Conservation (phyloP, 345 rosid genomes). For the Limnanthes douglasii region DNA sequence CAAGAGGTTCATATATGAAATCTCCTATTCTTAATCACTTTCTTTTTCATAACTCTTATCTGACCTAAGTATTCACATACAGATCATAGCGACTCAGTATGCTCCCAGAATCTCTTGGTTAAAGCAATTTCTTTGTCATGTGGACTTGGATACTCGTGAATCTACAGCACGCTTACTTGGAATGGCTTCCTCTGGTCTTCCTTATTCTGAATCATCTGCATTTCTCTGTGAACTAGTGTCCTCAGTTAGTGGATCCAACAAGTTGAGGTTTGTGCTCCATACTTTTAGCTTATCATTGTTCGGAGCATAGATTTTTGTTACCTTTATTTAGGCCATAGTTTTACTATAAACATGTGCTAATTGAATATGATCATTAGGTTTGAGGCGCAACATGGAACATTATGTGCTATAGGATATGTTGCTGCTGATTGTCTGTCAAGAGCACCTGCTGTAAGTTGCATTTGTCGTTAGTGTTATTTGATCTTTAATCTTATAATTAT, state of each 20-base stretch:
- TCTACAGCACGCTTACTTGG: conserved; percentile 85
- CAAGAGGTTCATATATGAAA: conserved; percentile 42
- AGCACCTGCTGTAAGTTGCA: conserved; percentile 41
- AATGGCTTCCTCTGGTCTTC: conserved; percentile 72
- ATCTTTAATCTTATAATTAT: background rate
- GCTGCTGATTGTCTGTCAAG: conserved; percentile 52
- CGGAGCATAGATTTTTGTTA: background rate
- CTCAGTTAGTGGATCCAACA: conserved; percentile 27
- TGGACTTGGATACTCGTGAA: conserved; percentile 82
- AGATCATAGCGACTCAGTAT: conserved; percentile 68
- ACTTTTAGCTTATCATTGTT: background rate
- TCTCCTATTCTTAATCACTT: conserved; percentile 3
- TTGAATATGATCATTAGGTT: conserved; percentile 41
- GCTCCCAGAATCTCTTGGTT: conserved; percentile 59
- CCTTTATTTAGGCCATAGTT: background rate
- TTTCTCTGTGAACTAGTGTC: conserved; percentile 49
- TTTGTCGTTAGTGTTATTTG: background rate
- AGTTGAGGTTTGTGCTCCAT: conserved; percentile 36
- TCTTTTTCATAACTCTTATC: conserved; percentile 6
- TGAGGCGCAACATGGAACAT: conserved; percentile 62
- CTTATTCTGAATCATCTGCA: conserved; percentile 30
- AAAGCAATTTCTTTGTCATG: conserved; percentile 60
- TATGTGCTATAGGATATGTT: conserved; percentile 72
- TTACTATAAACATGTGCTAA: background rate
- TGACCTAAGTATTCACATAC: conserved; percentile 5